Evolutionary conservation across 2,329 filamentous ascomycete genomes (phyloP).

Genomic region (Sclerotinia nivalis): DNA sequence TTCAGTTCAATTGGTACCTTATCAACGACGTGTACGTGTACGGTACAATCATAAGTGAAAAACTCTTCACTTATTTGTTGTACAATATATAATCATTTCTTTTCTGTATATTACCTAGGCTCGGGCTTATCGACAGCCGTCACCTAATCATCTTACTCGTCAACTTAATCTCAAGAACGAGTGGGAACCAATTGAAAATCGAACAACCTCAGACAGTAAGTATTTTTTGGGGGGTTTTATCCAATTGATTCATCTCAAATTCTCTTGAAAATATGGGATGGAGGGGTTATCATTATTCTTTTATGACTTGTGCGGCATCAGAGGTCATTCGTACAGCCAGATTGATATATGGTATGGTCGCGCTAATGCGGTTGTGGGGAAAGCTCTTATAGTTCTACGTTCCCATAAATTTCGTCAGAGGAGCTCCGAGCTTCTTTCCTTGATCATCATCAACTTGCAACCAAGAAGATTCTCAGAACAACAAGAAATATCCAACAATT

Average conservation of each 20-base stretch:
- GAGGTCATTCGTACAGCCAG: constrained; percentile 12
- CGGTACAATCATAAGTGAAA: not conserved
- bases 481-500: not conserved
- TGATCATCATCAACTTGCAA: constrained; percentile 11
- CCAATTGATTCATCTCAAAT: not conserved
- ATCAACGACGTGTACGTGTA: not conserved
- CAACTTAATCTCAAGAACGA: not conserved
- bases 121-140: not conserved
- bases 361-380: constrained; percentile 18
- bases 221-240: not conserved
- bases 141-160: not conserved
- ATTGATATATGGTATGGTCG: not conserved
- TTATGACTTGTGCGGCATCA: not conserved
- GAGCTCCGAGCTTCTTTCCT: constrained; percentile 17
- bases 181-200: constrained; percentile 4
- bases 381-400: constrained; percentile 13
- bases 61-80: not conserved
- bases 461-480: not conserved
- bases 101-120: not conserved
- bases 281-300: not conserved
- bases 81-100: not conserved
- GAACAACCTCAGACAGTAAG: not conserved
- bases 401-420: constrained; percentile 21
- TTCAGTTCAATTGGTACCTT: not conserved
- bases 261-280: not conserved